Percentiles rank a stretch among this genome's conserved stretches.
Conservation (phyloP, 2,329 filamentous ascomycete species). For the Byssochlamys sp. region DNA sequence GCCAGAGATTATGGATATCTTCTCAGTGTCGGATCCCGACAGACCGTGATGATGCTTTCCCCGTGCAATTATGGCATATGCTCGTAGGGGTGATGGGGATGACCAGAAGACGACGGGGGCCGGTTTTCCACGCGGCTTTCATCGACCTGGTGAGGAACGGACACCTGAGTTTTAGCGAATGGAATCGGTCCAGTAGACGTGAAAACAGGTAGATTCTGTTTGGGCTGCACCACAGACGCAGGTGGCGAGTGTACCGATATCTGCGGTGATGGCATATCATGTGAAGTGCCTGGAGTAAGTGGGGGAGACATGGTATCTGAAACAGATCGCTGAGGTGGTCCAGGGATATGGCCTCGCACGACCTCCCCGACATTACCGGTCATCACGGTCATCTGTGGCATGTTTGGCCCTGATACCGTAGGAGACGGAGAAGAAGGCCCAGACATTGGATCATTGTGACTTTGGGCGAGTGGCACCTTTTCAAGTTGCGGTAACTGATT, state of each 20-base stretch:
- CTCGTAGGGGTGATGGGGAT: not conserved
- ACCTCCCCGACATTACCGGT: not conserved
- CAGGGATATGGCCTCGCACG: not conserved
- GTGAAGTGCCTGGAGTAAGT: slow-evolving; percentile 12
- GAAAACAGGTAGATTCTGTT: slow-evolving; percentile 41
- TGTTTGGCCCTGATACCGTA: not conserved
- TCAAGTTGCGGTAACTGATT: not conserved
- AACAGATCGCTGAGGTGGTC: not conserved
- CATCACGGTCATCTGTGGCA: not conserved
- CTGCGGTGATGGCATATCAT: slow-evolving; percentile 9
- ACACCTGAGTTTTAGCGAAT: slow-evolving; percentile 22
- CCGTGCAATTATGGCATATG: not conserved
- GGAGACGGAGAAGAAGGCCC: not conserved
- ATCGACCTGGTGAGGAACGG: slow-evolving; percentile 4
- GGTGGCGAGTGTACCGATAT: slow-evolving; percentile 21
- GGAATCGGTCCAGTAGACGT: slow-evolving; percentile 37
- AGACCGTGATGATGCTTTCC: not conserved
- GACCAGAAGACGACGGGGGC: not conserved
- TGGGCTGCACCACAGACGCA: slow-evolving; percentile 23
- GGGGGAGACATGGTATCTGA: slow-evolving; percentile 14
- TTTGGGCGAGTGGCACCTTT: not conserved
- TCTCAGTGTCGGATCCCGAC: not conserved
- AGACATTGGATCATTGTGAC: not conserved
- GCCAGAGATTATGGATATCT: not conserved
- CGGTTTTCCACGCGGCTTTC: not conserved